Evolutionary conservation across 2,329 filamentous ascomycete species (phyloP), one percentile per base, ranked within the genome.

Genomic region (Diaporthe citrichinensis): DNA sequence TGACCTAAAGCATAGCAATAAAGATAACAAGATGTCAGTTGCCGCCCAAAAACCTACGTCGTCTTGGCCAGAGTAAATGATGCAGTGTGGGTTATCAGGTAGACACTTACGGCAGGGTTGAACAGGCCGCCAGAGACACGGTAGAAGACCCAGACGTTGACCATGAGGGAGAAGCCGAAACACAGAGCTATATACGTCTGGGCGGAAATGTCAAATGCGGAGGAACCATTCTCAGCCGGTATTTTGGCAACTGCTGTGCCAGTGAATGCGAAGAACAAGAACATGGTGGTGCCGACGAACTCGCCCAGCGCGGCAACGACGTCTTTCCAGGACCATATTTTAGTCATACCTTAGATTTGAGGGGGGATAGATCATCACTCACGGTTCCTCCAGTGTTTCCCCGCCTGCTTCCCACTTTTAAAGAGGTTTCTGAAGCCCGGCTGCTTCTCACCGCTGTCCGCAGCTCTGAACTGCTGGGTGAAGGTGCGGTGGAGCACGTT

Each of bases 141-240:
- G 76, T 86, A 89, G 79, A 88, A 89, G 2, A 86, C 82, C 87
- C 87, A 89, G 0, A 86, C 87, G 53, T 87, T 88, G 51, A 87
- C 85, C 31, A 86, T 84, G 51, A 89, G 81, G 44, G 84, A 85
- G 74, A 88, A 82, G 0, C 86, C 86, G 76, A 87, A 88, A 14
- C 79, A 81, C 10, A 87, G 77, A 7, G 84, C 80, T 39, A 87
- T 83, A 74, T 85, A 87, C 5, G 87, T 75, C 31, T 75, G 41
- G 12, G 72, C 69, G 20, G 72, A 31, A 14, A 73, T 74, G 31
- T 74, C 62, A 9, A 77, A 44, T 9, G 74, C 61, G 3, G 65
- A 61, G 1, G 72, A 55, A 17, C 53, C 59, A 34, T 55, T 77
- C 3, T 28, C 51, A 4, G 69, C 69, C 8, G 69, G 61, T 4